These are phyloP conservation scores for Mycena latifolia DNA, from an alignment of 768 basidiomycete genomes.

Conservation along the genomic window DNA sequence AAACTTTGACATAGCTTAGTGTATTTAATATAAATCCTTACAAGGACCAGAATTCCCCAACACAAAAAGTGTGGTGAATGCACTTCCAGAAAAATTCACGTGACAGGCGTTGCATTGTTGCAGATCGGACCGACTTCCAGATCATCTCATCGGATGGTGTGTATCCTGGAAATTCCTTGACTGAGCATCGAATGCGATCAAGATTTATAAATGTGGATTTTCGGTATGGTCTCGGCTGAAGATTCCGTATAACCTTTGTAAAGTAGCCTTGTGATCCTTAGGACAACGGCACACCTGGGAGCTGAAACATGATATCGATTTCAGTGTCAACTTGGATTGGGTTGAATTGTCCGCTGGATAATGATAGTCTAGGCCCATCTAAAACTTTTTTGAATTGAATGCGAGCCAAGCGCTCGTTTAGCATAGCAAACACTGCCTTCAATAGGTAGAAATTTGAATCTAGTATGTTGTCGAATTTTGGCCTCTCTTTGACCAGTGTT, in stretches of 20 bases:
- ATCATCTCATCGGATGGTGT: conserved; percentile 6
- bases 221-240: background rate
- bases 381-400: conserved; percentile 1
- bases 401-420: conserved; percentile 8
- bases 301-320: conserved; percentile 5
- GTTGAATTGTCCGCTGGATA: too few relatives aligned
- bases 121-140: conserved; percentile 13
- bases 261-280: conserved; percentile 10
- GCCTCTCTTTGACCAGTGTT: background rate
- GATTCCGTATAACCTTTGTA: background rate
- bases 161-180: background rate
- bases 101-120: background rate
- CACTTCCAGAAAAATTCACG: conserved; percentile 21
- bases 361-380: too few relatives aligned
- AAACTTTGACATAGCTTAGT: too few relatives aligned
- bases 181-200: conserved; percentile 5
- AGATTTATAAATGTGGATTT: background rate
- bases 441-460: background rate
- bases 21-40: too few relatives aligned
- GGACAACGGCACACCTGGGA: background rate
- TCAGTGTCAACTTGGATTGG: background rate
- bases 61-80: too few relatives aligned
- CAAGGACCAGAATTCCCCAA: too few relatives aligned
- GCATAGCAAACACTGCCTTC: background rate
- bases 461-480: background rate